These are phyloP conservation scores for Coleophoma crateriformis DNA, from an alignment of 2,329 filamentous ascomycete genomes.

Conservation along the genomic window DNA sequence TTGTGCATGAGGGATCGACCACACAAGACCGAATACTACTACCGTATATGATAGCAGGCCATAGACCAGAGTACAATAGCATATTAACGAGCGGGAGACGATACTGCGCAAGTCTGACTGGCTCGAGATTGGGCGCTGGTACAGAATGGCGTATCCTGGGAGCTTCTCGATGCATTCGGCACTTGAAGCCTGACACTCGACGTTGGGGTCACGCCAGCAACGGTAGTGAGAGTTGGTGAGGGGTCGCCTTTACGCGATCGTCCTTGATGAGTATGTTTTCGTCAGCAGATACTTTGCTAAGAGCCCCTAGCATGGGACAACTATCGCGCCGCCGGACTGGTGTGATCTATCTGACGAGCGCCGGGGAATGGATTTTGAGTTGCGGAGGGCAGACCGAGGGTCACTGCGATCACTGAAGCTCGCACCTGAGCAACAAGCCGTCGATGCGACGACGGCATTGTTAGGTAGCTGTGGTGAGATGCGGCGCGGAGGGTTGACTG, in stretches of 20 bases:
- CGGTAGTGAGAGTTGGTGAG: neutral
- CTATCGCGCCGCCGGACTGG: neutral
- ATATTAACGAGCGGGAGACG: slow-evolving; percentile 1
- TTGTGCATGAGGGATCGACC: neutral
- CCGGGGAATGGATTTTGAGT: too few species aligned
- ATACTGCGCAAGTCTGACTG: slow-evolving; percentile 5
- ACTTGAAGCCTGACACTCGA: slow-evolving; percentile 6
- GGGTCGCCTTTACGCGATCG: neutral
- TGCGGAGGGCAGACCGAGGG: too few species aligned
- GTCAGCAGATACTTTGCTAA: neutral
- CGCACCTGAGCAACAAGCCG: too few species aligned
- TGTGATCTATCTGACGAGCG: too few species aligned
- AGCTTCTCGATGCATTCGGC: slow-evolving; percentile 6
- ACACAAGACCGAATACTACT: neutral
- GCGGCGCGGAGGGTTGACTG: too few species aligned
- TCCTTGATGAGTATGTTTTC: neutral
- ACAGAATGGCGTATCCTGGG: neutral
- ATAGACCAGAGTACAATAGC: neutral
- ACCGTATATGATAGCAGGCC: neutral
- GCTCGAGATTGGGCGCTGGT: neutral
- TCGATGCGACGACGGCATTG: too few species aligned
- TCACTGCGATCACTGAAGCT: too few species aligned
- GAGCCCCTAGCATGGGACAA: neutral
- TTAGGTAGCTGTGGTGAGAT: too few species aligned
- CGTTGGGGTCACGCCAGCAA: neutral